These are phyloP conservation scores for Verticillium longisporum DNA, from an alignment of 2,329 filamentous ascomycete genomes.

Conservation along the genomic window DNA sequence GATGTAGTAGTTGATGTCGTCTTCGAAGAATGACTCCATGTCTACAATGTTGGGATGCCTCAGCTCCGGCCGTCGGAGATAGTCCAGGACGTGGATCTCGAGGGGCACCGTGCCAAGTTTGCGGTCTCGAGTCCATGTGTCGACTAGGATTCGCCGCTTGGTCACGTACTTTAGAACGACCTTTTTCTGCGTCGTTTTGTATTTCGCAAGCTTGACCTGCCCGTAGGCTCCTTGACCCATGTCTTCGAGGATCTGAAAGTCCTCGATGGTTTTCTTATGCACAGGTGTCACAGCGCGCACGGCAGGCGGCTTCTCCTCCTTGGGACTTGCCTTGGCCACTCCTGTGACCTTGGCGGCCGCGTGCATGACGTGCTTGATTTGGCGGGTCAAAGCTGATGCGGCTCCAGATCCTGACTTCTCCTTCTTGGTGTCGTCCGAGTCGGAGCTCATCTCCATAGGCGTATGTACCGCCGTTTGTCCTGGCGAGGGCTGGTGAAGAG, in stretches of 20 bases:
- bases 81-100: slow-evolving; percentile 95
- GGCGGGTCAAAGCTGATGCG: slow-evolving; percentile 43
- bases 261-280: slow-evolving; percentile 76
- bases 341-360: slow-evolving; percentile 48
- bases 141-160: slow-evolving; percentile 90
- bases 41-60: slow-evolving; percentile 65
- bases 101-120: slow-evolving; percentile 89
- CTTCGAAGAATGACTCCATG: slow-evolving; percentile 69
- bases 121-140: slow-evolving; percentile 95
- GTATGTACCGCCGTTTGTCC: slow-evolving; percentile 59
- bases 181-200: slow-evolving; percentile 74
- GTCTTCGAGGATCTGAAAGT: slow-evolving; percentile 90
- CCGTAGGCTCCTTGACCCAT: slow-evolving; percentile 99
- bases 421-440: slow-evolving; percentile 39
- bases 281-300: slow-evolving; percentile 28
- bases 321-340: slow-evolving; percentile 20
- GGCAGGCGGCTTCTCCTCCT: slow-evolving; percentile 24
- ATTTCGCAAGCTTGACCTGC: slow-evolving; percentile 88
- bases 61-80: slow-evolving; percentile 68
- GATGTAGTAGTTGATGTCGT: slow-evolving; percentile 93
- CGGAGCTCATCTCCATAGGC: slow-evolving; percentile 49
- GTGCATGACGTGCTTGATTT: slow-evolving; percentile 48
- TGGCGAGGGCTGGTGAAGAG: slow-evolving; percentile 71
- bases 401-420: slow-evolving; percentile 29
- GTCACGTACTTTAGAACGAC: slow-evolving; percentile 97